Conservation (phyloP, 1,139 yeast genomes). For the Torulaspora pretoriensis region DNA sequence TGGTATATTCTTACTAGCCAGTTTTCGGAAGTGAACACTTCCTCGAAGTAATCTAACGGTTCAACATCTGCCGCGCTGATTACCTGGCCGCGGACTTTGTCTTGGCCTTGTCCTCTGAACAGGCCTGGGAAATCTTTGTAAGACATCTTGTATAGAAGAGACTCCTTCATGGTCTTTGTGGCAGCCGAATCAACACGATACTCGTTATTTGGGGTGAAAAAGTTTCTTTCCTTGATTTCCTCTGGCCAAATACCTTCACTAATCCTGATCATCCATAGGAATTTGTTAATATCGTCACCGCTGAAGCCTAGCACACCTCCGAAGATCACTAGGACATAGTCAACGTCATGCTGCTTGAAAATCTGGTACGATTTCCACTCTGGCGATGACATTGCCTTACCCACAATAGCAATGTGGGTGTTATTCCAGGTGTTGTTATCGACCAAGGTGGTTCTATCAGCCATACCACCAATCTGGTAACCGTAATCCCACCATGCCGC, state of each 20-base stretch:
- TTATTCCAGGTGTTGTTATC: slow-evolving; percentile 99
- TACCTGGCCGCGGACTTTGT: slow-evolving; percentile 83
- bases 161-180: slow-evolving; percentile 76
- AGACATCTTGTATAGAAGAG: slow-evolving; percentile 93
- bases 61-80: slow-evolving; percentile 57
- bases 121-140: slow-evolving; percentile 81
- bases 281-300: slow-evolving; percentile 96
- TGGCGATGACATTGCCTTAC: slow-evolving; percentile 90
- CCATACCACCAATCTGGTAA: slow-evolving; percentile 99
- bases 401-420: slow-evolving; percentile 99
- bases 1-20: slow-evolving; percentile 96
- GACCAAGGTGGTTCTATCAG: slow-evolving; percentile 95
- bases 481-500: slow-evolving; percentile 99
- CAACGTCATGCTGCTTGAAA: slow-evolving; percentile 88
- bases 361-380: slow-evolving; percentile 89
- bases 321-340: slow-evolving; percentile 85
- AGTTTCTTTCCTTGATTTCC: slow-evolving; percentile 80
- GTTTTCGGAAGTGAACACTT: slow-evolving; percentile 91
- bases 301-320: slow-evolving; percentile 93
- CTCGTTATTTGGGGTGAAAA: slow-evolving; percentile 80
- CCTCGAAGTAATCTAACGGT: slow-evolving; percentile 74
- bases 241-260: slow-evolving; percentile 99
- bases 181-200: slow-evolving; percentile 83
- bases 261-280: slow-evolving; percentile 98
- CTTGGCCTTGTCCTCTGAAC: slow-evolving; percentile 62